Percentiles rank a stretch among this genome's conserved stretches.
Evolutionary conservation across 768 basidiomycete species (phyloP).

Genomic region (Lactarius tabidus): DNA sequence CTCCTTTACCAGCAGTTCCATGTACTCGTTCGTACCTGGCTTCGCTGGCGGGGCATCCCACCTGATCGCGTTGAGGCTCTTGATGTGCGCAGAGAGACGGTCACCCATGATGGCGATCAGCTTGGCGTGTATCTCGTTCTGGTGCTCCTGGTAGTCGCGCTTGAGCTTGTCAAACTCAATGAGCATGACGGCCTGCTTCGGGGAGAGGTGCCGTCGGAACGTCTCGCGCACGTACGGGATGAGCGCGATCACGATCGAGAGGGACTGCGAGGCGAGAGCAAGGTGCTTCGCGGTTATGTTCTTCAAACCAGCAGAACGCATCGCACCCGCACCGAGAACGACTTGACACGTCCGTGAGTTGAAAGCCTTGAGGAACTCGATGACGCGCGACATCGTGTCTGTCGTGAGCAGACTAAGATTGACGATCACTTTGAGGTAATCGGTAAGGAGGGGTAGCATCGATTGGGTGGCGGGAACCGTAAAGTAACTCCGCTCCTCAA

Average conservation of each 20-base stretch:
- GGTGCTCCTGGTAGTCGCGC: slow-evolving; percentile 99
- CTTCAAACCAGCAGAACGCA: slow-evolving; percentile 94
- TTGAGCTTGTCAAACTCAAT: slow-evolving; percentile 98
- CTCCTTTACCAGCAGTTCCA: slow-evolving; percentile 91
- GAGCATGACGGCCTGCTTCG: slow-evolving; percentile 94
- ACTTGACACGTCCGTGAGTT: slow-evolving; percentile 98
- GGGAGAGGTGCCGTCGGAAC: slow-evolving; percentile 87
- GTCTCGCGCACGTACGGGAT: slow-evolving; percentile 96
- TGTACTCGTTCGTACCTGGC: slow-evolving; percentile 79
- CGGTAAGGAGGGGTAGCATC: slow-evolving; percentile 64
- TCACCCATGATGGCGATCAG: slow-evolving; percentile 98
- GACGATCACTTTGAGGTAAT: slow-evolving; percentile 85
- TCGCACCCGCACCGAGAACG: slow-evolving; percentile 97
- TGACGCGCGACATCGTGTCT: slow-evolving; percentile 90
- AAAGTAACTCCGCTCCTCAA: slow-evolving; percentile 85
- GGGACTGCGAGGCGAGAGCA: slow-evolving; percentile 91
- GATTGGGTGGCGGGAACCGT: slow-evolving; percentile 82
- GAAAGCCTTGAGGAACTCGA: slow-evolving; percentile 96
- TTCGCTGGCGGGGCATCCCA: slow-evolving; percentile 66
- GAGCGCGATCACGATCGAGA: slow-evolving; percentile 90
- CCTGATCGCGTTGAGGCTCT: slow-evolving; percentile 70
- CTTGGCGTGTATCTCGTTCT: slow-evolving; percentile 98
- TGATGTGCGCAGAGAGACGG: slow-evolving; percentile 80
- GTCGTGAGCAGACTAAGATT: slow-evolving; percentile 88
- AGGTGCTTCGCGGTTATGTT: slow-evolving; percentile 99